Conservation (phyloP, 148 eudicot genomes). For the Cornus kousa region DNA sequence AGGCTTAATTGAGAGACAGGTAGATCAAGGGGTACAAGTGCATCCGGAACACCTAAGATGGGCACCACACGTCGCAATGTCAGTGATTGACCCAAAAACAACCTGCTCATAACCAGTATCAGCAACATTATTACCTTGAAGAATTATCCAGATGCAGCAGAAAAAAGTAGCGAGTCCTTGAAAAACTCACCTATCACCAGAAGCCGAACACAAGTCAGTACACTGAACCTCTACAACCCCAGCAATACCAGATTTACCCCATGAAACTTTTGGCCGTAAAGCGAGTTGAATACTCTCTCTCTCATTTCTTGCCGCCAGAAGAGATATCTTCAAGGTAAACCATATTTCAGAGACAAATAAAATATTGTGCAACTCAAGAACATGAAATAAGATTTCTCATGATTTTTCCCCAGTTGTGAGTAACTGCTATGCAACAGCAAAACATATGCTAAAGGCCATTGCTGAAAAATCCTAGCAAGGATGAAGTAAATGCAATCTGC, state of each 20-base stretch:
- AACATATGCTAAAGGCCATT: background rate
- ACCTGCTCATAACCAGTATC: slow-evolving; percentile 41
- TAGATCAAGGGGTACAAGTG: slow-evolving; percentile 91
- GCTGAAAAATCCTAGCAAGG: background rate
- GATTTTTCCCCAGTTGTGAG: no score
- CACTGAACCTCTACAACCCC: slow-evolving; percentile 84
- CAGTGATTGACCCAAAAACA: slow-evolving; percentile 67
- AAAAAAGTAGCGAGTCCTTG: background rate
- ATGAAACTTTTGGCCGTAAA: slow-evolving; percentile 89
- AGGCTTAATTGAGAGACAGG: slow-evolving; percentile 68
- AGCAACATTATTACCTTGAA: background rate
- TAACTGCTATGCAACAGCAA: no score
- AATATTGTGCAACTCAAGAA: slow-evolving; percentile 5
- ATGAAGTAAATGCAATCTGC: background rate
- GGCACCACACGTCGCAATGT: slow-evolving; percentile 80
- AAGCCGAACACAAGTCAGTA: slow-evolving; percentile 68
- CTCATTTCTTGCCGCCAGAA: slow-evolving; percentile 95
- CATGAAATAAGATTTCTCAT: slow-evolving; percentile 3
- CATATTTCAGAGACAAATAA: slow-evolving; percentile 13
- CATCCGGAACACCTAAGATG: slow-evolving; percentile 96
- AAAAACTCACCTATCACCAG: slow-evolving; percentile 79
- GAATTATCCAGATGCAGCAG: background rate
- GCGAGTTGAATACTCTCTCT: slow-evolving; percentile 96
- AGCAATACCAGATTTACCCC: slow-evolving; percentile 71
- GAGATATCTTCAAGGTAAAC: slow-evolving; percentile 57